phyloP scores from a whole-genome alignment of 1,139 yeast species.

The Arxiozyma slooffiae region DNA sequence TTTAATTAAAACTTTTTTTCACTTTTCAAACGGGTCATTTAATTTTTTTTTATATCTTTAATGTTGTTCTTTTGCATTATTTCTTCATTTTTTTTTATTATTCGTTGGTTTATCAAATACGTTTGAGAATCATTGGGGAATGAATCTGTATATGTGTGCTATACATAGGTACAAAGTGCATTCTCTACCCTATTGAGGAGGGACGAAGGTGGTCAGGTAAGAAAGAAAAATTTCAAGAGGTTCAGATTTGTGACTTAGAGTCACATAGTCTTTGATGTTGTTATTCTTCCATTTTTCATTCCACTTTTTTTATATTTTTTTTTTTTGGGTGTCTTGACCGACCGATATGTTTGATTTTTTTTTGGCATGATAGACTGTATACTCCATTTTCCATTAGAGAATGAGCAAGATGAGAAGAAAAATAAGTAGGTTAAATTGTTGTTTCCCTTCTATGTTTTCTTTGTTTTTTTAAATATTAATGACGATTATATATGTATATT shows the following conservation, averaged over 20 bases:
- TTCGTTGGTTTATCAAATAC: slow-evolving; percentile 9
- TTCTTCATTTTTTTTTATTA: slow-evolving; percentile 1
- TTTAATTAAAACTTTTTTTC: slow-evolving; percentile 6
- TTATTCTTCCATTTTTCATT: too few relatives aligned
- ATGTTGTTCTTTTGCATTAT: background rate
- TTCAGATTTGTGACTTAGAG: background rate
- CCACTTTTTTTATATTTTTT: background rate
- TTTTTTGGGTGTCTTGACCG: slow-evolving; percentile 9
- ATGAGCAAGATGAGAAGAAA: background rate
- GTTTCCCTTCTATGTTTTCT: background rate
- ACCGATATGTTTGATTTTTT: slow-evolving; percentile 29
- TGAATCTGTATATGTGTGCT: background rate
- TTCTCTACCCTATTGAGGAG: slow-evolving; percentile 25
- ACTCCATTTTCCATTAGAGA: background rate
- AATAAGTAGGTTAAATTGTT: background rate
- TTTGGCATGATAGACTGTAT: slow-evolving; percentile 5
- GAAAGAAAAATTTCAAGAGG: background rate
- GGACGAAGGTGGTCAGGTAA: slow-evolving; percentile 24
- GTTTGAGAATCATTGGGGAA: slow-evolving; percentile 24
- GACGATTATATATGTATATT: background rate
- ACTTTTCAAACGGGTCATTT: slow-evolving; percentile 11
- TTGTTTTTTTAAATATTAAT: background rate
- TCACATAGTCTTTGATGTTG: background rate
- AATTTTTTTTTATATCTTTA: background rate
- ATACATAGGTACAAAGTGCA: background rate